Evolutionary conservation across 1,284 basidiomycete genomes (phyloP).

Genomic region (Microbotryum lychnidis-dioicae): DNA sequence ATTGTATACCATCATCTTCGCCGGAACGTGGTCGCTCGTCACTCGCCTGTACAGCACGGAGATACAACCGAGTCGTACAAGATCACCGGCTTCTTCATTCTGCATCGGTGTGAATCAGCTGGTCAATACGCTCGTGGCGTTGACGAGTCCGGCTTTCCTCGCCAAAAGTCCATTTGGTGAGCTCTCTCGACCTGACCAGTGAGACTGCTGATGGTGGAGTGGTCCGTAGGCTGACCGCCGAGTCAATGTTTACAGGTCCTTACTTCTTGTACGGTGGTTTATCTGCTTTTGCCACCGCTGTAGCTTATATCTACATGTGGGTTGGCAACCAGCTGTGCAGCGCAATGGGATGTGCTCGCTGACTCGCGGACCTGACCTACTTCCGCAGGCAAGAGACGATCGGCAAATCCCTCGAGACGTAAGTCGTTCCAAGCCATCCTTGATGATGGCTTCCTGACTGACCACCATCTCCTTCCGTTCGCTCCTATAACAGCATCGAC

Average conservation of each 20-base stretch:
- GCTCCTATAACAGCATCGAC: conserved; percentile 12
- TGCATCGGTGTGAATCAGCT: conserved; percentile 45
- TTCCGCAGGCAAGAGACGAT: conserved; percentile 2
- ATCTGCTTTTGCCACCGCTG: conserved; percentile 8
- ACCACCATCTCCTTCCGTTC: not conserved
- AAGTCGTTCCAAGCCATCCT: not conserved
- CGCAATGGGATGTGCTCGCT: too few relatives aligned
- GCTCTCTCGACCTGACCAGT: conserved; percentile 44
- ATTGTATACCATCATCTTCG: not conserved
- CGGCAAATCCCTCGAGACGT: conserved; percentile 19
- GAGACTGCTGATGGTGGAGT: conserved; percentile 48
- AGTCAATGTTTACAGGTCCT: not conserved
- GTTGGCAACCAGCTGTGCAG: not conserved
- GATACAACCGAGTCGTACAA: conserved; percentile 45
- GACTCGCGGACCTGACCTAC: not conserved
- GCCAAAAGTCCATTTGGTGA: conserved; percentile 1
- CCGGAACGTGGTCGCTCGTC: conserved; percentile 11
- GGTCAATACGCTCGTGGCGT: conserved; percentile 47
- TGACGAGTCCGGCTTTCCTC: conserved; percentile 41
- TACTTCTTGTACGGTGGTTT: conserved; percentile 17
- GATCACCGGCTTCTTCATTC: conserved; percentile 42
- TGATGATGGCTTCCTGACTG: not conserved
- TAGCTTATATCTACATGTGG: conserved; percentile 18
- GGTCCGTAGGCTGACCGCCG: not conserved
- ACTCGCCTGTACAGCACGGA: conserved; percentile 42